Percentiles rank a stretch among this genome's conserved stretches.
Evolutionary conservation across 441 rosid species (phyloP).

Genomic region (Populus hybrid): DNA sequence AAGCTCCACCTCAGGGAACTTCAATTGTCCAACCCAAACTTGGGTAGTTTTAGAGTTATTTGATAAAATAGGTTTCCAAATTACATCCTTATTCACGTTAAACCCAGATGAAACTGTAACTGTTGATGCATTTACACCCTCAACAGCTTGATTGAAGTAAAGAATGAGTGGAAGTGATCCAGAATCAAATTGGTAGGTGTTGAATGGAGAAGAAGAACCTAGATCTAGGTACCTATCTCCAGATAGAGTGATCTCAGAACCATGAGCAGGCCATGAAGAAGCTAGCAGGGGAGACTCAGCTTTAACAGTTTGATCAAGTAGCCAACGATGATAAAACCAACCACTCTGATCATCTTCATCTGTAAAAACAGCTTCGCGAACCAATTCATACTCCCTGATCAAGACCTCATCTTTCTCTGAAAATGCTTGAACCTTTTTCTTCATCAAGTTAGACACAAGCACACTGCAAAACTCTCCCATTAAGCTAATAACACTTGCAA

Average conservation of each 20-base stretch:
- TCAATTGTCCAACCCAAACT: conserved; percentile 66
- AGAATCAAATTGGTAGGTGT: conserved; percentile 33
- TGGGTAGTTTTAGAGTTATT: conserved; percentile 35
- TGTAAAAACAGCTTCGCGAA: conserved; percentile 75
- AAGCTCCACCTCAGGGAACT: conserved; percentile 28
- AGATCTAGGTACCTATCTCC: conserved; percentile 30
- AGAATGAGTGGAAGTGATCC: conserved; percentile 65
- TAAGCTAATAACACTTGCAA: not conserved
- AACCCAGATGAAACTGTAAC: conserved; percentile 39
- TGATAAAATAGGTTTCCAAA: conserved; percentile 60
- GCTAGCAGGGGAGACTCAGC: conserved; percentile 57
- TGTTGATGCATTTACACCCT: conserved; percentile 66
- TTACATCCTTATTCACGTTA: conserved; percentile 37
- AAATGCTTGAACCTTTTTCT: conserved; percentile 50
- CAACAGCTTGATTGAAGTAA: conserved; percentile 69
- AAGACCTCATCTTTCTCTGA: conserved; percentile 44
- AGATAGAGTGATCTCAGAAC: conserved; percentile 44
- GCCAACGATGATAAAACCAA: conserved; percentile 99
- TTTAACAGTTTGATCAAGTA: conserved; percentile 77
- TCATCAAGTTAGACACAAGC: conserved; percentile 63
- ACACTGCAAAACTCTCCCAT: conserved; percentile 51
- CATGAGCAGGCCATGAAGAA: conserved; percentile 86
- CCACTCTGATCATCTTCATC: conserved; percentile 95
- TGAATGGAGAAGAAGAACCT: conserved; percentile 32
- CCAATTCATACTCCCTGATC: conserved; percentile 64